These are phyloP conservation scores for Ehretia macrophylla DNA, from an alignment of 257 asterid species.

Conservation along the genomic window DNA sequence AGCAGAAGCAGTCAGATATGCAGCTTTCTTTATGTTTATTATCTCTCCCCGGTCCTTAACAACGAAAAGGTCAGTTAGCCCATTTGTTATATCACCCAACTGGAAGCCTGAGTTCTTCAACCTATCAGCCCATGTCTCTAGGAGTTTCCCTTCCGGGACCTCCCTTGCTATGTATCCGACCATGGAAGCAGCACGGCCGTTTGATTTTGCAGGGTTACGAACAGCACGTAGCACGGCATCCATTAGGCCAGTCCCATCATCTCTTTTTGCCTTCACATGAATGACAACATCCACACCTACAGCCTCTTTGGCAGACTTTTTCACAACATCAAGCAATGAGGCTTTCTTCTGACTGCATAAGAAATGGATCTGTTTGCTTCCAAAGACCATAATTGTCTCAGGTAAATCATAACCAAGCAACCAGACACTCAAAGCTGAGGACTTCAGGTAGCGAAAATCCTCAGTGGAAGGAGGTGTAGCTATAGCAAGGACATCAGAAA, in stretches of 20 bases:
- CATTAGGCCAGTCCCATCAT: conserved; percentile 47
- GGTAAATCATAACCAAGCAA: conserved; percentile 71
- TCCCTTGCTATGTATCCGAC: conserved; percentile 57
- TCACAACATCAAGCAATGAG: conserved; percentile 43
- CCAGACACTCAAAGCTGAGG: conserved; percentile 64
- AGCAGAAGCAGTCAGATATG: conserved; percentile 49
- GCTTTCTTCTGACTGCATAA: conserved; percentile 65
- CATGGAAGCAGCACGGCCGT: conserved; percentile 17
- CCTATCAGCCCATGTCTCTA: conserved; percentile 57
- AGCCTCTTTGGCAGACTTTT: conserved; percentile 40
- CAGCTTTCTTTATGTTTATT: conserved; percentile 54
- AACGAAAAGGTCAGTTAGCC: conserved; percentile 55
- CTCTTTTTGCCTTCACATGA: conserved; percentile 48
- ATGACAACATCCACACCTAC: conserved; percentile 38
- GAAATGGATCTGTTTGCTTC: conserved; percentile 42
- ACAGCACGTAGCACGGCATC: conserved; percentile 37
- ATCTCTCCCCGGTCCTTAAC: conserved; percentile 58
- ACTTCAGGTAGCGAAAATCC: conserved; percentile 63
- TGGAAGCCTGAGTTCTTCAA: conserved; percentile 40
- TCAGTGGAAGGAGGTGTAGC: conserved; percentile 67
- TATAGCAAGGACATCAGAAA: conserved; percentile 43
- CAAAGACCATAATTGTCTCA: conserved; percentile 67
- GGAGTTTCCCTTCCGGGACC: conserved; percentile 56
- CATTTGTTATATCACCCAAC: conserved; percentile 50
- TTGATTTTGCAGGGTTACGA: conserved; percentile 26